Base-by-base conservation (phyloP, 139 green algal species). In the Asterochloris erici region DNA sequence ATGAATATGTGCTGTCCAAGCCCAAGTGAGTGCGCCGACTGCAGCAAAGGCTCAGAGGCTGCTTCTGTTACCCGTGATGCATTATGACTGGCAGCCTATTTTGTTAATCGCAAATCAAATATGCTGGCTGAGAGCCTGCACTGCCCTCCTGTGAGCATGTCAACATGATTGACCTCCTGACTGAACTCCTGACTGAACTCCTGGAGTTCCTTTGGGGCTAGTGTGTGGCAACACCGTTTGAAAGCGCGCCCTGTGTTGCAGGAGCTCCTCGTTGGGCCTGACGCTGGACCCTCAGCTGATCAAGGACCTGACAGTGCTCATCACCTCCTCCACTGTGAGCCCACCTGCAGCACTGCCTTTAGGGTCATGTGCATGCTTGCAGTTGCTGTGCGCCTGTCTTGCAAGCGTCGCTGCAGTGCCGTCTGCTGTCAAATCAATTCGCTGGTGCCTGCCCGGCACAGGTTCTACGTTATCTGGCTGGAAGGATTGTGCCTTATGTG, bases 1-100 rank as follows among this genome's bases (percentile, higher is more conserved):
- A 99, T 81, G 96, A 97, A 81, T 99, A 98, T 82, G 95, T 99
- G n/a, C 93, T 99, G 62, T 99, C 96, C 26, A 95, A 93, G 64
- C 92, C 96, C 17, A 97, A 95, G 87, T 88, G 66, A 71, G 78
- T 61, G 38, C 38, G 6, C 6, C 6, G 38, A 54, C 38, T 54
- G 38, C 38, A 54, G 38, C 38, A 54, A 54, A 54, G 38, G 2
- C 38, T 69, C 66, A 71, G 17, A 2, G 38, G 38, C 38, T 54
- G 6, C 38, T 54, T 54, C 38, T 54, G 38, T 54, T 54, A 54
- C 38, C 2, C 6, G 2, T 54, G 38, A 2, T 54, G 38, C 4
- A 54, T 10, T 6, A 54, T 2, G 38, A 54, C 38, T 54, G 38
- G 38, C 38, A 54, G 38, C 38, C 38, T 2, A 10, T 54, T 54